Evolutionary conservation across 441 rosid genomes (phyloP), one percentile per base, ranked within the genome.

Genomic region (Codiaeum variegatum): DNA sequence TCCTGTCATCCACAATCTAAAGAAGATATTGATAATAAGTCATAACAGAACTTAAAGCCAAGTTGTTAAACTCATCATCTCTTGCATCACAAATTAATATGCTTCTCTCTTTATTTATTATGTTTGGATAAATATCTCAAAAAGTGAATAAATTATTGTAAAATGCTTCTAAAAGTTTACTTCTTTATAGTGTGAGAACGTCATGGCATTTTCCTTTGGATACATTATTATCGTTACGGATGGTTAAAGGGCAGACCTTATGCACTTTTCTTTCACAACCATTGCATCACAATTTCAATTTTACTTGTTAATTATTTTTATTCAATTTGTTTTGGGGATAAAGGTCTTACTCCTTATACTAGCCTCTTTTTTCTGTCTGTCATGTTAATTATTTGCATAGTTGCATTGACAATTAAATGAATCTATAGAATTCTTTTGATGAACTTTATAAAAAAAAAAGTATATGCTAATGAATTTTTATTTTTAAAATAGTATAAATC

Each of bases 1-100:
- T 52, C 31, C 36, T 63, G 74, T 70, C 78, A 58, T 70, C 74
- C 78, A 64, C 66, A 65, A 56, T 54, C 58, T 62, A 52, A 63
- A 75, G 77, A 55, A n/a, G 34, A 3, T 28, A 59, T 29, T 21
- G 12, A 47, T 56, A 3, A 67, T 7, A 62, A 69, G 24, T 56
- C 5, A 67, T 7, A 62, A 69, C 34, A 36, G 38, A 73, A 40
- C 6, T 52, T 54, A 62, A 62, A 28, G 63, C 24, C 61, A 6
- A 67, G 59, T 58, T 36, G 60, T 62, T 49, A 23, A 55, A n/a
- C 42, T 72, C 49, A 72, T 72, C 49, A 72, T 72, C 62, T 40
- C 51, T 12, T 26, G 10, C 64, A 29, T 51, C 56, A 51, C 11
- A 40, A 47, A 7, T 28, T 47, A 62, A 34, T 21, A 38, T 44